Conservation (phyloP, 805 yeast species). For the Candida yuanshanica region DNA sequence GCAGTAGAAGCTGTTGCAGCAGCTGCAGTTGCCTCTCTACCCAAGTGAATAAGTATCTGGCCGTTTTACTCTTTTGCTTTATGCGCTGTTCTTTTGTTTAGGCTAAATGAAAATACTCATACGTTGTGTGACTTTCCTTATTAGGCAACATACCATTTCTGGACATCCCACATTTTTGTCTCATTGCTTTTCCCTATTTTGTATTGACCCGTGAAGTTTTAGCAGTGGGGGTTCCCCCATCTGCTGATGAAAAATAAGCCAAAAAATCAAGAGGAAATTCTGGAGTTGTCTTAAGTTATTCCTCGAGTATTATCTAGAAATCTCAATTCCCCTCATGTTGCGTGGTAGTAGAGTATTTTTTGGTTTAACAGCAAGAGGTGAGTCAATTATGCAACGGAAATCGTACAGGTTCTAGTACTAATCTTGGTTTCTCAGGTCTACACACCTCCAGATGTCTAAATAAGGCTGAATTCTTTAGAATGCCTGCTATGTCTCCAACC, state of each 20-base stretch:
- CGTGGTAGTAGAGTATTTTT: not conserved
- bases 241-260: not conserved
- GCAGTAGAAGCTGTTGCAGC: not conserved
- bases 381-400: not conserved
- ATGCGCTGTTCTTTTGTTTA: too few species aligned
- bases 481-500: slow-evolving; percentile 99
- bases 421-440: slow-evolving; percentile 19
- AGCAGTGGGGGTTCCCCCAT: slow-evolving; percentile 1
- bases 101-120: too few species aligned
- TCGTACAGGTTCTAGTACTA: too few species aligned
- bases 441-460: slow-evolving; percentile 19
- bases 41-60: not conserved
- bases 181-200: too few species aligned
- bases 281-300: too few species aligned
- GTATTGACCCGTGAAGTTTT: not conserved
- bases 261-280: not conserved
- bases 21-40: not conserved
- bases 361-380: not conserved
- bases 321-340: not conserved
- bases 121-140: not conserved
- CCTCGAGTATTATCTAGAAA: too few species aligned
- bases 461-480: slow-evolving; percentile 49
- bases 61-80: too few species aligned
- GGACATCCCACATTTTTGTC: not conserved
- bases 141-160: not conserved